phyloP scores from a whole-genome alignment of 2,329 filamentous ascomycete genomes.

The Trichoderma cornu-damae region DNA sequence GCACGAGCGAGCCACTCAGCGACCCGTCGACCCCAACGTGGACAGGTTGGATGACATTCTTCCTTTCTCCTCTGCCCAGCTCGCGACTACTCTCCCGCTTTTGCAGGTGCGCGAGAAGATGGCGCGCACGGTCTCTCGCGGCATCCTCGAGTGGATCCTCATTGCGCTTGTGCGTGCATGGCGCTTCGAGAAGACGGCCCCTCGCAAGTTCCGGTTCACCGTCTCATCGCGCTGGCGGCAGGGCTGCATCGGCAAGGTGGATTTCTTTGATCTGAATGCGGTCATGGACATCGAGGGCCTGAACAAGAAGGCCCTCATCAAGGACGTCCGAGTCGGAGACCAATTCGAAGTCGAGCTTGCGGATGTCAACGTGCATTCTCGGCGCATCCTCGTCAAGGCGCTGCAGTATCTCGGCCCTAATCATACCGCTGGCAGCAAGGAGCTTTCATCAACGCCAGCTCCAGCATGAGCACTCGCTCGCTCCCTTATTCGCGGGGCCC shows the following conservation, averaged over 20 bases:
- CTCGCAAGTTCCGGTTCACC: slow-evolving; percentile 45
- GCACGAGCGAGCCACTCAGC: slow-evolving; percentile 36
- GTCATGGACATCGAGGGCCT: slow-evolving; percentile 38
- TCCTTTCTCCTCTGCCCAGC: slow-evolving; percentile 40
- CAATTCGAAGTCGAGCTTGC: slow-evolving; percentile 51
- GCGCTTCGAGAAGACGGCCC: slow-evolving; percentile 47
- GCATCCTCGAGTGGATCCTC: slow-evolving; percentile 50
- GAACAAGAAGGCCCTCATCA: slow-evolving; percentile 33
- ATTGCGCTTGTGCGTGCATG: slow-evolving; percentile 58
- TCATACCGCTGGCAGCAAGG: not conserved
- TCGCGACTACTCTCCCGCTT: slow-evolving; percentile 45
- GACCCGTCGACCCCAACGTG: slow-evolving; percentile 24
- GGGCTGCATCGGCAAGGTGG: slow-evolving; percentile 39
- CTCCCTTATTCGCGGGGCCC: too few species aligned
- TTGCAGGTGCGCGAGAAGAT: slow-evolving; percentile 51
- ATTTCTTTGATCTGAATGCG: slow-evolving; percentile 47
- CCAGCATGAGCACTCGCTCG: not conserved
- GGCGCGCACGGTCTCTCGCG: slow-evolving; percentile 41
- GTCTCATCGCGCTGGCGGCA: slow-evolving; percentile 37
- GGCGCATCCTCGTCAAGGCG: slow-evolving; percentile 44
- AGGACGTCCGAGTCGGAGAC: slow-evolving; percentile 47
- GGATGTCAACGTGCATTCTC: slow-evolving; percentile 48
- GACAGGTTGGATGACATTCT: slow-evolving; percentile 37
- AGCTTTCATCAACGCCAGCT: not conserved
- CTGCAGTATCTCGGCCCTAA: slow-evolving; percentile 29